A percentile compares a stretch with the other conserved stretches of the same genome.
phyloP scores from a whole-genome alignment of 163 green algal genomes.

The Botryococcus braunii region DNA sequence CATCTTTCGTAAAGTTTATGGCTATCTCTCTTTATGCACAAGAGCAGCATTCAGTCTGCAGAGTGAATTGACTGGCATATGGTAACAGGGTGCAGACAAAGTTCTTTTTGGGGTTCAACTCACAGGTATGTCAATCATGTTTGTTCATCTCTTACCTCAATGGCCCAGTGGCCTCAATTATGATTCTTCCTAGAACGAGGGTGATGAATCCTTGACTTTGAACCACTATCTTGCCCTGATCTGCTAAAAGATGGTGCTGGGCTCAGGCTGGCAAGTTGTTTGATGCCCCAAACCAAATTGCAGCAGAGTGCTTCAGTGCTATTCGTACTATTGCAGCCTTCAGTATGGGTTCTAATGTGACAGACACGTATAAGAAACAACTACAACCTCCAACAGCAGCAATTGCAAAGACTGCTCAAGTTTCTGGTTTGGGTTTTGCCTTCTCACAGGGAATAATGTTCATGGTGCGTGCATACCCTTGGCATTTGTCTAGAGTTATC shows the following conservation, averaged over 20 bases:
- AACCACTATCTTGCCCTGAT: background rate
- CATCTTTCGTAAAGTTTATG: too few relatives aligned
- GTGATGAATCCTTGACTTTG: too few relatives aligned
- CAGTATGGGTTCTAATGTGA: conserved; percentile 33
- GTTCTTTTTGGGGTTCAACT: conserved; percentile 30
- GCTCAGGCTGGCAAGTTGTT: conserved; percentile 33
- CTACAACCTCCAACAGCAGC: conserved; percentile 31
- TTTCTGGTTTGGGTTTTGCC: conserved; percentile 41
- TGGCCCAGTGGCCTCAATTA: too few relatives aligned
- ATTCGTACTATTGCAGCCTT: conserved; percentile 72
- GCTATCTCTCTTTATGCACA: too few relatives aligned
- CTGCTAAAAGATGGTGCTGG: background rate
- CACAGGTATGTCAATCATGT: conserved; percentile 17
- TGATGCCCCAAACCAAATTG: conserved; percentile 54
- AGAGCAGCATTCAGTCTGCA: conserved; percentile 54
- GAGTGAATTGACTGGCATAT: conserved; percentile 29
- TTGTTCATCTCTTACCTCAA: too few relatives aligned
- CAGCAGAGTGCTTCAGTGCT: conserved; percentile 67
- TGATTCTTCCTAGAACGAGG: too few relatives aligned
- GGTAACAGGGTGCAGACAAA: too few relatives aligned
- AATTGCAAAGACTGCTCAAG: conserved; percentile 6
- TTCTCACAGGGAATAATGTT: conserved; percentile 36
- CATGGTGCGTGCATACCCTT: too few relatives aligned
- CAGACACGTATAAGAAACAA: conserved; percentile 31
- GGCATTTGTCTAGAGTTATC: too few relatives aligned